Evolutionary conservation across 768 basidiomycete species (phyloP).

Genomic region (Lactarius tabidus): DNA sequence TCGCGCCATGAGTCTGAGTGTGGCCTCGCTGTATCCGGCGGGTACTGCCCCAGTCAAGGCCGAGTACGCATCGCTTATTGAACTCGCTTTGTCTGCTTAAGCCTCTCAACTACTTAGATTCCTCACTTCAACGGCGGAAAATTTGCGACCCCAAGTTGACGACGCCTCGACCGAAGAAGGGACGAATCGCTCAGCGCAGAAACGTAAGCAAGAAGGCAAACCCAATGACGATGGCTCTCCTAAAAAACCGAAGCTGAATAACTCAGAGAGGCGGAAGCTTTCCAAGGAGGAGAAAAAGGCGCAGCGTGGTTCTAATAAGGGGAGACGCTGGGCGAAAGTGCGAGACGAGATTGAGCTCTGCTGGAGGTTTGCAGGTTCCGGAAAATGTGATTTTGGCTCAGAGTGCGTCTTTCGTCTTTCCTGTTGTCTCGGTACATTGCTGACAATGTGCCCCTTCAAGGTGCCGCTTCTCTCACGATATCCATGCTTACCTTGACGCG

Average conservation of each 20-base stretch:
- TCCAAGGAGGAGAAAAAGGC: conserved; percentile 70
- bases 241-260: conserved; percentile 32
- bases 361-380: conserved; percentile 69
- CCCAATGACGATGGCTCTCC: conserved; percentile 28
- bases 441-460: conserved; percentile 33
- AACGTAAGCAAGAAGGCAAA: conserved; percentile 20
- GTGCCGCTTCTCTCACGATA: conserved; percentile 79
- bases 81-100: not conserved
- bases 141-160: conserved; percentile 34
- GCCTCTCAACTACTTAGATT: conserved; percentile 33
- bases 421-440: not conserved
- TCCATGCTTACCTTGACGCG: conserved; percentile 65
- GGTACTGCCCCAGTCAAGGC: conserved; percentile 54
- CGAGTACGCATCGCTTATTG: conserved; percentile 38
- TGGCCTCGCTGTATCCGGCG: conserved; percentile 26
- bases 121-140: conserved; percentile 33
- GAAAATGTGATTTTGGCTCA: conserved; percentile 64
- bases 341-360: conserved; percentile 82
- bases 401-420: conserved; percentile 39
- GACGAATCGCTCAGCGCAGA: conserved; percentile 34
- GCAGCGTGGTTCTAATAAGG: conserved; percentile 79
- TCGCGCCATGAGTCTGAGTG: not conserved
- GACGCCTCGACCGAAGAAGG: conserved; percentile 65
- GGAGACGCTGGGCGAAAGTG: conserved; percentile 69
- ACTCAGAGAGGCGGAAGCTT: conserved; percentile 41